Base-by-base conservation (phyloP, 495 filamentous ascomycete genomes). In the Extremus antarcticus region DNA sequence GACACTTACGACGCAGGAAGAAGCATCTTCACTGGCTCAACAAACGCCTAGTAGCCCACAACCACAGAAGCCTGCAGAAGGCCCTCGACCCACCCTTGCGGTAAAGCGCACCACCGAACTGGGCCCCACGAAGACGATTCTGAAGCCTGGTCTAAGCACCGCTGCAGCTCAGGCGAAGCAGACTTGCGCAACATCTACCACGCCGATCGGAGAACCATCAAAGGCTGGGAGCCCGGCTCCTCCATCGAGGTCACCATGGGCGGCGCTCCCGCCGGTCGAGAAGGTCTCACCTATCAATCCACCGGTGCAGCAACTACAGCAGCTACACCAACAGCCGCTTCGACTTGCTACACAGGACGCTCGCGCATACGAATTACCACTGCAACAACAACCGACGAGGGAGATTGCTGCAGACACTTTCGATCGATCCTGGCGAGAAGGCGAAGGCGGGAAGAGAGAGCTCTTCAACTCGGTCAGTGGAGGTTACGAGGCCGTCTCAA, bases 351-450 rank as follows among this genome's bases (percentile, higher is more conserved):
- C 47, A 29, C 62, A 49, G 35, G 64, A 61, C 29, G 60, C 59
- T 17, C 54, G 59, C 15, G 50, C 46, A 49, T 66, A 55, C 54
- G 61, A 62, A n/a, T 41, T 35, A 11, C 38, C 55, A 47, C 46
- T 54, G 55, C 25, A 62, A 43, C 22, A 56, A 53, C 54, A 54
- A 49, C 72, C 73, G 39, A 76, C 84, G 2, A 87, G 87, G 64
- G 90, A 97, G 67, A 92, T 96, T 61, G 88, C 88, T 9, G 88
- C 91, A 3, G 92, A 97, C 66, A 89, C 94, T 60, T 97, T 96
- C 65, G 94, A 87, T 65, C 80, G 94, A 53, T 78, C 82, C 20
- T 94, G 87, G 84, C 78, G 85, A 61, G 90, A 94, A 41, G 73
- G 76, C 16, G 75, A 83, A 41, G 74, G 79, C 10, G 78, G 73